Percentiles rank a stretch among this genome's conserved stretches.
Evolutionary conservation across 257 asterid genomes (phyloP).

Genomic region (Nicotiana tomentosiformis): DNA sequence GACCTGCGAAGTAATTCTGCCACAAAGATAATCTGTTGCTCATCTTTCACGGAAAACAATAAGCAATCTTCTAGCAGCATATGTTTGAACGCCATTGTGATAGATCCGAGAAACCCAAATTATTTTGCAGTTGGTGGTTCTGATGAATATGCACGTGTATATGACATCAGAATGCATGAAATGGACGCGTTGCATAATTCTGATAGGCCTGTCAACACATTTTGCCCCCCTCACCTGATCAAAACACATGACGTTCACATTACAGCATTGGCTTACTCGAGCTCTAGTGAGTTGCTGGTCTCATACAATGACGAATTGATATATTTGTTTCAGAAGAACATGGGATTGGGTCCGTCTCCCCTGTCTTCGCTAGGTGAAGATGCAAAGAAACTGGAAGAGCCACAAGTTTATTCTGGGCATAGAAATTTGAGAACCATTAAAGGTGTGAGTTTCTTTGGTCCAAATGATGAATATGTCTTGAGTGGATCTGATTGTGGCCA

Average conservation of each 20-base stretch:
- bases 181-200: constrained; percentile 19
- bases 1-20: constrained; percentile 65
- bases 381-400: constrained; percentile 19
- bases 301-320: constrained; percentile 69
- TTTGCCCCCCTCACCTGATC: constrained; percentile 50
- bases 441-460: constrained; percentile 78
- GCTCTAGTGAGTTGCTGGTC: constrained; percentile 60
- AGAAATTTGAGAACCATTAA: constrained; percentile 59
- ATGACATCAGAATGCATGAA: constrained; percentile 55
- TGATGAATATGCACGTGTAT: constrained; percentile 66
- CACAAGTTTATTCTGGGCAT: constrained; percentile 55
- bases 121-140: constrained; percentile 68
- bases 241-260: constrained; percentile 43
- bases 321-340: constrained; percentile 58
- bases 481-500: constrained; percentile 86
- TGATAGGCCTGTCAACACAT: constrained; percentile 43
- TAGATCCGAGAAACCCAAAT: constrained; percentile 79
- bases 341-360: constrained; percentile 59
- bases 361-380: constrained; percentile 27
- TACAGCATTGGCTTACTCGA: constrained; percentile 69
- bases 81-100: constrained; percentile 53
- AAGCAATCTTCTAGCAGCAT: constrained; percentile 24
- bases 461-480: constrained; percentile 54
- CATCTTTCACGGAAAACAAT: constrained; percentile 30
- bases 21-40: constrained; percentile 60